A percentile compares a stretch with the other conserved stretches of the same genome.
Conservation (phyloP, 257 asterid species). For the Scutellaria galericulata region DNA sequence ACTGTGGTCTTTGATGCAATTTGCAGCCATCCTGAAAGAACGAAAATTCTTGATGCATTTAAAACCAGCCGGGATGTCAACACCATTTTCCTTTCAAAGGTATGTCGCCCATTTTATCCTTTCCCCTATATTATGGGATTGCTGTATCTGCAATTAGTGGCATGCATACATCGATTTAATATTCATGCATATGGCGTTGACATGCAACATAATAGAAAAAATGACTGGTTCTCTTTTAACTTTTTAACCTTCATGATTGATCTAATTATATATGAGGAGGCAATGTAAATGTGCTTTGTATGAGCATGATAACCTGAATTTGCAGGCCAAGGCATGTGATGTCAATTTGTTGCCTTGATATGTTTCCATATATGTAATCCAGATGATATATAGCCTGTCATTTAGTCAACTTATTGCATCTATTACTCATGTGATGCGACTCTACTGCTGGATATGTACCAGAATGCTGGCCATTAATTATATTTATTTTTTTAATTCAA, state of each 20-base stretch:
- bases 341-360: constrained; percentile 3
- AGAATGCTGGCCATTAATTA: not conserved
- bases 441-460: not conserved
- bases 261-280: constrained; percentile 2
- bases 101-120: constrained; percentile 33
- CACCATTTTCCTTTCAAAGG: constrained; percentile 98
- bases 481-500: constrained; percentile 6
- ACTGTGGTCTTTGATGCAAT: constrained; percentile 16
- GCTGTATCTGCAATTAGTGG: constrained; percentile 10
- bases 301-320: constrained; percentile 8
- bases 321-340: not conserved
- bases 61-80: constrained; percentile 89
- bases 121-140: constrained; percentile 11
- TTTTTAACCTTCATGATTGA: not conserved
- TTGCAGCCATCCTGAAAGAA: constrained; percentile 94
- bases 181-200: constrained; percentile 28
- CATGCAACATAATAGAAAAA: not conserved
- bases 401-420: not conserved
- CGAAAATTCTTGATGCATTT: constrained; percentile 95
- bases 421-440: not conserved
- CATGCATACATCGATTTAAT: not conserved
- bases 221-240: not conserved
- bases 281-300: not conserved
- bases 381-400: not conserved
- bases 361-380: not conserved